Conservation (phyloP, 2,329 filamentous ascomycete species). For the Sporothrix brasiliensis region DNA sequence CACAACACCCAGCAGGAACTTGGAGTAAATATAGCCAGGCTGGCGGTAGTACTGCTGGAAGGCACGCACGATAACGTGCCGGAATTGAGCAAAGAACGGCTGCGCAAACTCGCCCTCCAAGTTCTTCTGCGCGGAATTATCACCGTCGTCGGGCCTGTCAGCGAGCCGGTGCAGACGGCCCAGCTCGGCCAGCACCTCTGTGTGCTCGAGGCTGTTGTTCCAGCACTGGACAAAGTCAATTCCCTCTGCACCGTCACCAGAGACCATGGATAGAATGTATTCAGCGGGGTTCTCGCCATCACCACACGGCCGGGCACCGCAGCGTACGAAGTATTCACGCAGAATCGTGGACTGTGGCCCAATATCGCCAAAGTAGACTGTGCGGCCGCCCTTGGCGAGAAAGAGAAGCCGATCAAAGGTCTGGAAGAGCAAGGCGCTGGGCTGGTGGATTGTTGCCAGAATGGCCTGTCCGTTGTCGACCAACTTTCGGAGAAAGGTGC, state of each 20-base stretch:
- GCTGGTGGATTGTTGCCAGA: constrained; percentile 41
- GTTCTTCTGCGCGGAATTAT: constrained; percentile 47
- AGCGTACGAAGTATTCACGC: constrained; percentile 71
- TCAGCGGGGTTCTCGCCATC: constrained; percentile 76
- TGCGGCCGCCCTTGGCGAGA: constrained; percentile 32
- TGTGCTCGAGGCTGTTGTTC: constrained; percentile 55
- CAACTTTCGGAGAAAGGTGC: constrained; percentile 63
- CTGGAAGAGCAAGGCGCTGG: constrained; percentile 34
- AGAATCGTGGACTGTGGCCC: constrained; percentile 69
- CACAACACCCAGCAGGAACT: constrained; percentile 56
- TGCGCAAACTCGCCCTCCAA: constrained; percentile 64
- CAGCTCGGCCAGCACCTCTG: constrained; percentile 70
- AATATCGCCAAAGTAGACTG: constrained; percentile 44
- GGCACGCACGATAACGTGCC: constrained; percentile 63
- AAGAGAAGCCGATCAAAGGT: constrained; percentile 34
- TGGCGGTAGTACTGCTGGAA: constrained; percentile 80
- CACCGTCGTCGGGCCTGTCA: constrained; percentile 44
- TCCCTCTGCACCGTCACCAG: constrained; percentile 48
- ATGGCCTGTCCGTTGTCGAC: constrained; percentile 43
- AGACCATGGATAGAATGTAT: constrained; percentile 67
- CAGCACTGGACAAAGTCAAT: constrained; percentile 22
- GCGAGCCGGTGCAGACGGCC: constrained; percentile 27
- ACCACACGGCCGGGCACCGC: constrained; percentile 58
- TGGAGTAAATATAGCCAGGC: constrained; percentile 74
- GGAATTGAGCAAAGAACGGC: constrained; percentile 63